Conservation (phyloP, 192 early-diverging fungal genomes). For the Thamnidium elegans region DNA sequence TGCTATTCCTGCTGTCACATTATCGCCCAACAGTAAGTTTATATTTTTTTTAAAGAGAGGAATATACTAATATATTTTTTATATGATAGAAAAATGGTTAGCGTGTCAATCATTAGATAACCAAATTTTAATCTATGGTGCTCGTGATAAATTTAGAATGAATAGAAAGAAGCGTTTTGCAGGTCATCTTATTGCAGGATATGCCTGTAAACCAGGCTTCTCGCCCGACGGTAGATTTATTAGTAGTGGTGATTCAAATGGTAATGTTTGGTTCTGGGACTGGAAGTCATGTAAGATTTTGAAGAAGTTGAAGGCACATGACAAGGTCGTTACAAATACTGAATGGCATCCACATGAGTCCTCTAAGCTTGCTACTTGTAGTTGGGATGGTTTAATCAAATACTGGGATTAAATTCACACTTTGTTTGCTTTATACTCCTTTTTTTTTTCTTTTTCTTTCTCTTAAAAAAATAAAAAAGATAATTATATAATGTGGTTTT, state of each 20-base stretch:
- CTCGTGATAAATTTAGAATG: constrained; percentile 78
- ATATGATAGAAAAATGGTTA: constrained; percentile 79
- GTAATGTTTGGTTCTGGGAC: constrained; percentile 94
- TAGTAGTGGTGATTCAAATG: constrained; percentile 89
- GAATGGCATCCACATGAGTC: constrained; percentile 98
- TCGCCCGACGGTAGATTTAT: constrained; percentile 89
- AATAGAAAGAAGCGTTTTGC: constrained; percentile 90
- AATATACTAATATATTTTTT: constrained; percentile 8
- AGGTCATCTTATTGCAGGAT: constrained; percentile 95
- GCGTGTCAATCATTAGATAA: constrained; percentile 96
- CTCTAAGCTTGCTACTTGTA: constrained; percentile 87
- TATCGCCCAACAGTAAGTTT: constrained; percentile 80
- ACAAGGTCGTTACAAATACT: constrained; percentile 82
- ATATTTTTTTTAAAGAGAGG: constrained; percentile 6
- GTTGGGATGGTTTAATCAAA: constrained; percentile 96
- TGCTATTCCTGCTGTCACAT: constrained; percentile 89
- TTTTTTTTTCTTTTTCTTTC: no score
- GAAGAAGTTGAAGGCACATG: constrained; percentile 90
- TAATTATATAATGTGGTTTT: not conserved
- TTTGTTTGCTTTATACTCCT: not conserved
- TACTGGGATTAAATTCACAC: constrained; percentile 60
- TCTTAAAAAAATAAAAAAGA: not conserved
- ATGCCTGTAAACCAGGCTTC: constrained; percentile 92
- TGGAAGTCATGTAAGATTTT: constrained; percentile 89
- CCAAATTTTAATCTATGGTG: constrained; percentile 88